Percentiles rank a stretch among this genome's conserved stretches.
phyloP scores from a whole-genome alignment of 2,329 filamentous ascomycete species.

The Penicillium verrucosum region DNA sequence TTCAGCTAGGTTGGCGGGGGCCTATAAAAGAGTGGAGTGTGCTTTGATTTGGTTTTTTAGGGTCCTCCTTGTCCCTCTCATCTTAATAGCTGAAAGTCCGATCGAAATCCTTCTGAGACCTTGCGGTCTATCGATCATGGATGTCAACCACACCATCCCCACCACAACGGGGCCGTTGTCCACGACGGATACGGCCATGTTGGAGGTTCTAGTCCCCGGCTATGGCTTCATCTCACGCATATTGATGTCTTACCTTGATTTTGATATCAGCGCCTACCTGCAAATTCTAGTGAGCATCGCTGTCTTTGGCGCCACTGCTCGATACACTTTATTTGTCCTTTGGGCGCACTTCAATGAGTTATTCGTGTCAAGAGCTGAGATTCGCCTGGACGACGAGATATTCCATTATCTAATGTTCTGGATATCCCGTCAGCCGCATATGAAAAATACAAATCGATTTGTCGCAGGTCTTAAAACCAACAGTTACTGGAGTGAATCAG shows the following conservation, averaged over 20 bases:
- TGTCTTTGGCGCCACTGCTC: slow-evolving; percentile 50
- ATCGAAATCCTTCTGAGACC: not conserved
- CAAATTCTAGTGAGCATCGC: slow-evolving; percentile 54
- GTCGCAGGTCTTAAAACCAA: slow-evolving; percentile 62
- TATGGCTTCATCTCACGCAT: slow-evolving; percentile 57
- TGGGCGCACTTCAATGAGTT: slow-evolving; percentile 51
- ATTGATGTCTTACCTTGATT: slow-evolving; percentile 55
- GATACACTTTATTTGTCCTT: slow-evolving; percentile 51
- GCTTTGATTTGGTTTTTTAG: not conserved
- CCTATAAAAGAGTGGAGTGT: not conserved
- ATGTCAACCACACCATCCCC: slow-evolving; percentile 14
- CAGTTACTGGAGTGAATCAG: slow-evolving; percentile 25
- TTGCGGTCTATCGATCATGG: slow-evolving; percentile 13
- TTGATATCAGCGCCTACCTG: slow-evolving; percentile 63
- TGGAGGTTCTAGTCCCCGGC: slow-evolving; percentile 65
- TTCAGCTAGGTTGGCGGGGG: not conserved
- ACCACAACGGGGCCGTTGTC: slow-evolving; percentile 11
- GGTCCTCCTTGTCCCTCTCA: not conserved
- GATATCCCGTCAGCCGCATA: slow-evolving; percentile 62
- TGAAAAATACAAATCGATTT: slow-evolving; percentile 58
- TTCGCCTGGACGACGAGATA: slow-evolving; percentile 67
- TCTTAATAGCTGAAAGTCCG: not conserved
- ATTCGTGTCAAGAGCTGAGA: slow-evolving; percentile 64
- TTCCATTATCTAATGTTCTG: slow-evolving; percentile 71
- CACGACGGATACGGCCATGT: slow-evolving; percentile 29